Evolutionary conservation across 2,329 filamentous ascomycete species (phyloP).

Genomic region (Byssochlamys sp.): DNA sequence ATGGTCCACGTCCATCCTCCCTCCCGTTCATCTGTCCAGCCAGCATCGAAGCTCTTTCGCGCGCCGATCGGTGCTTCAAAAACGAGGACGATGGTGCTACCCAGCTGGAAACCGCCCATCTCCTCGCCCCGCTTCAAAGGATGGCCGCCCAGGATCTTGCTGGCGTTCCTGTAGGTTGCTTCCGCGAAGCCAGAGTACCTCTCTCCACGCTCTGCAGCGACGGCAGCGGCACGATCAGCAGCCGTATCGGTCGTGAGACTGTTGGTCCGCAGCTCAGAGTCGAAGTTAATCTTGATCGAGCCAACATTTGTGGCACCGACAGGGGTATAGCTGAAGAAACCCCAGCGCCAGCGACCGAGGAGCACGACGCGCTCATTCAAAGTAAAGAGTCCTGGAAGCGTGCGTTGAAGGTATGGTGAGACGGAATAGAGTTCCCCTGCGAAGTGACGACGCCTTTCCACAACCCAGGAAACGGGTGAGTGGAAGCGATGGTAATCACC

Average conservation of each 20-base stretch:
- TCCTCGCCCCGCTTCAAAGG: slow-evolving; percentile 80
- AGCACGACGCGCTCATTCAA: slow-evolving; percentile 93
- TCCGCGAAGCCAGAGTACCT: slow-evolving; percentile 84
- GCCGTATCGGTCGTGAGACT: slow-evolving; percentile 84
- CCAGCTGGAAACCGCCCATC: slow-evolving; percentile 95
- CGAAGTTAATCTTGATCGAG: slow-evolving; percentile 94
- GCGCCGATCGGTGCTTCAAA: slow-evolving; percentile 77
- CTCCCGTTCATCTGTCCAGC: slow-evolving; percentile 48
- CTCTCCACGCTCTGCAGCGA: slow-evolving; percentile 66
- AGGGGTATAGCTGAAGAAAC: slow-evolving; percentile 92
- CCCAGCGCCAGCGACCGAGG: slow-evolving; percentile 87
- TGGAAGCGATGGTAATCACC: slow-evolving; percentile 99
- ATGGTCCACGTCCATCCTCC: slow-evolving; percentile 79
- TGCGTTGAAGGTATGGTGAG: slow-evolving; percentile 86
- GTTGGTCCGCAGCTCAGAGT: slow-evolving; percentile 85
- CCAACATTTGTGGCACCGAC: slow-evolving; percentile 97
- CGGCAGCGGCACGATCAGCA: slow-evolving; percentile 74
- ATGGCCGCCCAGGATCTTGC: slow-evolving; percentile 68
- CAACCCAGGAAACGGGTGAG: slow-evolving; percentile 89
- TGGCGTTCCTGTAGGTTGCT: slow-evolving; percentile 75
- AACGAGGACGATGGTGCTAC: slow-evolving; percentile 87
- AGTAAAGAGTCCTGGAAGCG: slow-evolving; percentile 86
- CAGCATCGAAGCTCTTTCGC: slow-evolving; percentile 49
- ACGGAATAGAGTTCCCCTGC: slow-evolving; percentile 92
- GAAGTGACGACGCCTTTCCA: slow-evolving; percentile 89